Conservation (phyloP, 352 stramenopile genomes). For the Halophytophthora polymorphica region DNA sequence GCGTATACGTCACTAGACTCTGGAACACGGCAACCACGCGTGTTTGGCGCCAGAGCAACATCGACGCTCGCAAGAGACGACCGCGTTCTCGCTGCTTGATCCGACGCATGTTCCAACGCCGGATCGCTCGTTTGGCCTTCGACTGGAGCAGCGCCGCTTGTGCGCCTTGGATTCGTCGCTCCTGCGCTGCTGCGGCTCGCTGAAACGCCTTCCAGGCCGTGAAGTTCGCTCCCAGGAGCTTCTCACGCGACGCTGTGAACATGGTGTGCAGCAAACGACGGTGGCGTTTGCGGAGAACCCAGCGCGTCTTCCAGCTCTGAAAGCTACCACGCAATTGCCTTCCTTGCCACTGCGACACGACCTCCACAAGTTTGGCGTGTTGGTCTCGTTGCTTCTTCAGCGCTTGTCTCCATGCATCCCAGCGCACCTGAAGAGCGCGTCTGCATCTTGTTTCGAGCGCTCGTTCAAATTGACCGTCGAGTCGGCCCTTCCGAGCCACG, state of each 20-base stretch:
- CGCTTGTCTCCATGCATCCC: slow-evolving; percentile 16
- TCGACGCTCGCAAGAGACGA: slow-evolving; percentile 11
- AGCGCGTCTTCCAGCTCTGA: slow-evolving; percentile 32
- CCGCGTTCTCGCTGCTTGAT: slow-evolving; percentile 1
- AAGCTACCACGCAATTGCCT: slow-evolving; percentile 24
- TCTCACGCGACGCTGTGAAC: slow-evolving; percentile 11
- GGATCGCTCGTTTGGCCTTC: slow-evolving; percentile 15
- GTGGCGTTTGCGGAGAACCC: slow-evolving; percentile 27
- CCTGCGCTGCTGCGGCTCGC: background rate
- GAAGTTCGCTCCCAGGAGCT: slow-evolving; percentile 21
- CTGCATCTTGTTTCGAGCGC: background rate
- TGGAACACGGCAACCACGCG: slow-evolving; percentile 16
- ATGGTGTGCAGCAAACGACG: slow-evolving; percentile 16
- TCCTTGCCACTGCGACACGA: slow-evolving; percentile 25
- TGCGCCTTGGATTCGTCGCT: background rate
- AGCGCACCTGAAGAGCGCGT: slow-evolving; percentile 4
- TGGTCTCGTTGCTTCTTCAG: slow-evolving; percentile 15
- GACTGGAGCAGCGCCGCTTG: slow-evolving; percentile 9
- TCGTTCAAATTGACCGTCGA: background rate
- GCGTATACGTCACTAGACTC: slow-evolving; percentile 2
- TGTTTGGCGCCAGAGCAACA: slow-evolving; percentile 18
- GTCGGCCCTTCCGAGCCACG: slow-evolving; percentile 1
- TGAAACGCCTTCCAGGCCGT: slow-evolving; percentile 19
- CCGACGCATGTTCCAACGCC: slow-evolving; percentile 4
- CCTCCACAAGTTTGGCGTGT: slow-evolving; percentile 9